Evolutionary conservation across 2,329 filamentous ascomycete genomes (phyloP).

Genomic region (Ambrosiella cleistominuta): DNA sequence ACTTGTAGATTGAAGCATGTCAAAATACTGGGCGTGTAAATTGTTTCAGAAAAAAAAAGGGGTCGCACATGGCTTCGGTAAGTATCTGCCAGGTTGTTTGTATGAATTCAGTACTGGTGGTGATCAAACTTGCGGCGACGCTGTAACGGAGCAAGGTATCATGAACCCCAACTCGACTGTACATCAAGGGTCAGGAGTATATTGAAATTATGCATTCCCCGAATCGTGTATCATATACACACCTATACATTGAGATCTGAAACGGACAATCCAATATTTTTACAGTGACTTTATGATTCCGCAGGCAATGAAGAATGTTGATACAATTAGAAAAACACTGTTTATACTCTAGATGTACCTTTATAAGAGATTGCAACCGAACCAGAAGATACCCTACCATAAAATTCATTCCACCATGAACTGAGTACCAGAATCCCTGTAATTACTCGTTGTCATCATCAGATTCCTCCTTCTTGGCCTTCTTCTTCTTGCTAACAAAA

Average conservation of each 20-base stretch:
- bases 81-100: neutral
- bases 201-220: neutral
- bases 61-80: neutral
- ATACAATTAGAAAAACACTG: neutral
- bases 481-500: slow-evolving; percentile 16
- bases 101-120: neutral
- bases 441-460: neutral
- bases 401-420: neutral
- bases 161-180: neutral
- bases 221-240: neutral
- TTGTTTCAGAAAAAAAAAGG: neutral
- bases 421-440: neutral
- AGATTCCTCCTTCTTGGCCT: slow-evolving; percentile 12
- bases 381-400: neutral
- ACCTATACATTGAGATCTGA: neutral
- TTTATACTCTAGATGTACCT: neutral
- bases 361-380: neutral
- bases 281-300: neutral
- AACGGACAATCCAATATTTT: neutral
- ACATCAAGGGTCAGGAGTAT: neutral
- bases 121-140: neutral
- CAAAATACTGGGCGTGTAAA: neutral
- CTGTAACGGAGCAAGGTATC: neutral
- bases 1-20: neutral
- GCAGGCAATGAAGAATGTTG: neutral